Evolutionary conservation across 1,284 basidiomycete genomes (phyloP).

Genomic region (Cutaneotrichosporon cutaneum): DNA sequence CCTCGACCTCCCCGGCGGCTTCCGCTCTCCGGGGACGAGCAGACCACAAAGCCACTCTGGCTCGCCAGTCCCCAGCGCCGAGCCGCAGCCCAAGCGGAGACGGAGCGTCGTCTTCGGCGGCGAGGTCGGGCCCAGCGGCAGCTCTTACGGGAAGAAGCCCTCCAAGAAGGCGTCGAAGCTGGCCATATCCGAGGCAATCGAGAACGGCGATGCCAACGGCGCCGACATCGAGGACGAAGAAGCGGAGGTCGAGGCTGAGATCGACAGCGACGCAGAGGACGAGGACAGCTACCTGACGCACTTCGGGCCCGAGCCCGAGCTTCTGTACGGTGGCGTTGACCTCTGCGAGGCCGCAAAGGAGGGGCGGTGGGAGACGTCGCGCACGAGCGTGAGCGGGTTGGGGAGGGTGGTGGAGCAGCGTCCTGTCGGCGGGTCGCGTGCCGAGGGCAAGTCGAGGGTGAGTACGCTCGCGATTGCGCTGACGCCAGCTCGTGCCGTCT

Average conservation of each 20-base stretch:
- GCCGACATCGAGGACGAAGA: constrained; percentile 19
- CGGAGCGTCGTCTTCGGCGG: constrained; percentile 49
- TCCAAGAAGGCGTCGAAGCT: constrained; percentile 26
- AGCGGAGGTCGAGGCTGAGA: constrained; percentile 23
- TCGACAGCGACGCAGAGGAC: constrained; percentile 28
- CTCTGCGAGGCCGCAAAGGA: constrained; percentile 31
- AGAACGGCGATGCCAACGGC: constrained; percentile 19
- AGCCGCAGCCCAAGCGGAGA: constrained; percentile 29
- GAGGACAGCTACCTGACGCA: constrained; percentile 52
- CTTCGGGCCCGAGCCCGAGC: constrained; percentile 42
- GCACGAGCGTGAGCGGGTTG: constrained; percentile 48
- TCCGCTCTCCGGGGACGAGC: constrained; percentile 35
- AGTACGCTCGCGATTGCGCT: constrained; percentile 21
- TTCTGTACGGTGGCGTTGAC: constrained; percentile 29
- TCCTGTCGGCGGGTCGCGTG: constrained; percentile 52
- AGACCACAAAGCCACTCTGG: background rate
- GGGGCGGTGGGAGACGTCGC: constrained; percentile 37
- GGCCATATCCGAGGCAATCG: constrained; percentile 20
- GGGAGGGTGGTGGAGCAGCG: constrained; percentile 60
- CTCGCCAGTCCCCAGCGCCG: background rate
- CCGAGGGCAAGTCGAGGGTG: constrained; percentile 39
- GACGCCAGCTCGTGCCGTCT: constrained; percentile 58
- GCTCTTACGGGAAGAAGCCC: constrained; percentile 33
- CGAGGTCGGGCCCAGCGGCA: constrained; percentile 51
- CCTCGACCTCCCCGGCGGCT: constrained; percentile 54